phyloP scores from a whole-genome alignment of 768 basidiomycete species.

The Cantharellus anzutake region DNA sequence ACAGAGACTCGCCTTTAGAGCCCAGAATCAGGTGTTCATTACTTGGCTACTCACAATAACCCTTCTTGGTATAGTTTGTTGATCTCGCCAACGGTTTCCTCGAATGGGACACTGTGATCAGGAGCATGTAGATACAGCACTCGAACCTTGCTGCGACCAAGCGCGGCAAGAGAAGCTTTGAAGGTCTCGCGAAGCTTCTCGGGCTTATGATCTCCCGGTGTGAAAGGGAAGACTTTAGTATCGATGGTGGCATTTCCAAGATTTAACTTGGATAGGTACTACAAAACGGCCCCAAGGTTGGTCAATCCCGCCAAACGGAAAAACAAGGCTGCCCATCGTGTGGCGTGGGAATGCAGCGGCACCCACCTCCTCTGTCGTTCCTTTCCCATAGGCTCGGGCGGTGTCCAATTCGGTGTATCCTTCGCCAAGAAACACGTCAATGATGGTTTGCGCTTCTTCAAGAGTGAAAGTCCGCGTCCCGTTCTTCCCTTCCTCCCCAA shows the following conservation, averaged over 20 bases:
- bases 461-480: constrained; percentile 22
- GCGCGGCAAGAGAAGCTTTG: constrained; percentile 3
- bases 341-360: neutral
- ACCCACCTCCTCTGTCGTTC: constrained; percentile 35
- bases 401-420: constrained; percentile 20
- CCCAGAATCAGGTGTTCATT: neutral
- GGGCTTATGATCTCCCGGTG: constrained; percentile 6
- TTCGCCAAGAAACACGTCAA: constrained; percentile 25
- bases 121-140: constrained; percentile 31
- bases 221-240: constrained; percentile 23
- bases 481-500: constrained; percentile 25
- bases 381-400: constrained; percentile 25
- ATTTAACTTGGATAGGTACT: constrained; percentile 26
- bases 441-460: constrained; percentile 24
- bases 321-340: neutral
- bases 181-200: constrained; percentile 4
- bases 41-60: constrained; percentile 19
- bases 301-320: neutral
- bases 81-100: constrained; percentile 27
- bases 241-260: constrained; percentile 25
- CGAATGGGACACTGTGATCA: constrained; percentile 25
- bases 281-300: neutral
- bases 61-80: constrained; percentile 33
- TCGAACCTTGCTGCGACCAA: constrained; percentile 5
- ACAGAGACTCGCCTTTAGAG: neutral